These are phyloP conservation scores for Barnettozyma sucrosica DNA, from an alignment of 805 yeast genomes.

Conservation along the genomic window DNA sequence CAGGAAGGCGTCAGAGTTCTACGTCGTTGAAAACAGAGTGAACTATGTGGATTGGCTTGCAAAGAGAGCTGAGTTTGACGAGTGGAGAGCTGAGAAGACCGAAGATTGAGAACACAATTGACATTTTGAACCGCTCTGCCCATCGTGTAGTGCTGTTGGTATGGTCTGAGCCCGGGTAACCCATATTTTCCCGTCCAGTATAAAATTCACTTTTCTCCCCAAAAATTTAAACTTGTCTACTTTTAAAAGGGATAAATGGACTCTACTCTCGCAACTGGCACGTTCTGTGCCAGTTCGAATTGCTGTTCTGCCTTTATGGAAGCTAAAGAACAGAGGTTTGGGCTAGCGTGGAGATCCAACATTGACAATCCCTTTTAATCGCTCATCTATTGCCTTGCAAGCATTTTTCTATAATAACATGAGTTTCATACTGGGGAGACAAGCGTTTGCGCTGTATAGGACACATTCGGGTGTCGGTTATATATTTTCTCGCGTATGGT, in stretches of 20 bases:
- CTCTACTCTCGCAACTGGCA: slow-evolving; percentile 4
- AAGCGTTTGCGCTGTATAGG: not conserved
- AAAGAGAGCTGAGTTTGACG: slow-evolving; percentile 8
- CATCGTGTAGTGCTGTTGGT: no score
- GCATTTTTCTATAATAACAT: slow-evolving; percentile 3
- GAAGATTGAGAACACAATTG: not conserved
- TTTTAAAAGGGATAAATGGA: not conserved
- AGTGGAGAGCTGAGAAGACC: slow-evolving; percentile 2
- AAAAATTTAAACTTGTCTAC: not conserved
- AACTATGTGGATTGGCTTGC: slow-evolving; percentile 8
- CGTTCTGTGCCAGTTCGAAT: slow-evolving; percentile 8
- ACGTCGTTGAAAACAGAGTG: slow-evolving; percentile 4
- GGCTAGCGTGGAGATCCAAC: slow-evolving; percentile 4
- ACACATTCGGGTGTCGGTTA: not conserved
- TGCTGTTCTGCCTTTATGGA: not conserved
- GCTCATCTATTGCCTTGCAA: slow-evolving; percentile 11
- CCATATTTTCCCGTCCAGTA: not conserved
- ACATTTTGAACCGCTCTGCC: no score
- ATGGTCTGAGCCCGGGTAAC: not conserved
- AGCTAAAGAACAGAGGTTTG: slow-evolving; percentile 2
- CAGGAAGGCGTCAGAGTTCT: slow-evolving; percentile 7
- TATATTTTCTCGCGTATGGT: not conserved
- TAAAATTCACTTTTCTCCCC: not conserved
- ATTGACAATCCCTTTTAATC: slow-evolving; percentile 10
- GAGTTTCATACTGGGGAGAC: slow-evolving; percentile 14